Evolutionary conservation across 805 yeast genomes (phyloP), one percentile per base, ranked within the genome.

Genomic region (Saccharomycopsis olivae): DNA sequence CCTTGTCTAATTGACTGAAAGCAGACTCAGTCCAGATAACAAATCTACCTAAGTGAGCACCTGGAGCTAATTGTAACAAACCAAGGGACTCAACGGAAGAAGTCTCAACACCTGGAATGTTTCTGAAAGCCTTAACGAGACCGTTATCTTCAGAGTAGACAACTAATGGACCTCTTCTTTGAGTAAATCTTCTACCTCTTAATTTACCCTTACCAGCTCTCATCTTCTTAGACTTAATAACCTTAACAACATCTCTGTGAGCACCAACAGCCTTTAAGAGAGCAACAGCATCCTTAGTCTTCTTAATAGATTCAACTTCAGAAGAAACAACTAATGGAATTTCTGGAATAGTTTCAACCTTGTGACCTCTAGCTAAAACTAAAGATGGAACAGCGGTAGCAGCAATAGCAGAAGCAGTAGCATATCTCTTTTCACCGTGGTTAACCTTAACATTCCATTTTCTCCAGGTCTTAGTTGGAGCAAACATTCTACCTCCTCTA

Each of bases 391-490:
- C 95, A 63, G 94, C 94, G 53, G 97, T 76, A 57, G 98, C 98
- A 66, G 98, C 97, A 63, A 92, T 85, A 62, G 97, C 98, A 57
- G 98, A 89, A 64, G 96, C 97, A 59, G 97, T 89, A 56, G 98
- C 98, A 73, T 88, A 92, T 74, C 97, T 88, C 82, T 89, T 89
- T 78, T 92, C 95, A 86, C 89, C 89, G 73, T 87, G 96, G 95
- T 92, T 92, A 65, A 92, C 95, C 82, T 88, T 92, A 64, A 92
- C 94, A 87, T 92, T 94, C 98, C 98, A 92, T 76, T 80, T 89
- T 84, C 98, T 87, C 98, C 98, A 92, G 72, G 95, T 88, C 81
- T 92, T 92, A 72, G 98, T 92, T 70, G 98, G 98, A 71, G 98
- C 96, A 66, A 92, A 92, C 97, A 92, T 92, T 75, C 98, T 95